Evolutionary conservation across 179 eudicot genomes (phyloP).

Genomic region (Vitellaria paradoxa): DNA sequence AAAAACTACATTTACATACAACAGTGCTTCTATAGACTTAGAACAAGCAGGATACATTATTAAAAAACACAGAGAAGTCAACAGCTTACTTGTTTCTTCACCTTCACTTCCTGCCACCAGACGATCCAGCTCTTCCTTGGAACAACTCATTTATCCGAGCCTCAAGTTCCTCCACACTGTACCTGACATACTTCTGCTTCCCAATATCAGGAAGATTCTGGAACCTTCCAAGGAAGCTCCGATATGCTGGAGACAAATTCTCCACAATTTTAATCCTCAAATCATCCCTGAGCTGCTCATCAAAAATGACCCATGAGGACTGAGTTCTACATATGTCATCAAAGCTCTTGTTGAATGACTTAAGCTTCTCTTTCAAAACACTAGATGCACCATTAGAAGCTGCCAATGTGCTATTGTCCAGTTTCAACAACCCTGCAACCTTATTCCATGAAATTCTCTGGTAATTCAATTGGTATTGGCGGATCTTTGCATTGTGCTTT

Average conservation of each 20-base stretch:
- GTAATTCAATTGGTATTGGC: conserved; percentile 64
- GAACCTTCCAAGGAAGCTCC: conserved; percentile 68
- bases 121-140: conserved; percentile 37
- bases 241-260: conserved; percentile 59
- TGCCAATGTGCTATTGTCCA: conserved; percentile 34
- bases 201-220: conserved; percentile 55
- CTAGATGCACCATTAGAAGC: conserved; percentile 39
- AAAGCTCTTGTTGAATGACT: conserved; percentile 57
- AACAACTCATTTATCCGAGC: conserved; percentile 70
- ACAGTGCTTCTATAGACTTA: conserved; percentile 5
- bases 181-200: conserved; percentile 69
- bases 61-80: conserved; percentile 11
- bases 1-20: conserved; percentile 11
- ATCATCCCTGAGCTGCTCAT: conserved; percentile 71
- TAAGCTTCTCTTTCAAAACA: conserved; percentile 76
- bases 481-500: conserved; percentile 63
- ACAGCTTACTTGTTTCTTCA: conserved; percentile 13
- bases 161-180: conserved; percentile 68
- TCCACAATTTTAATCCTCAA: conserved; percentile 49
- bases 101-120: conserved; percentile 55
- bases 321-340: conserved; percentile 70
- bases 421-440: conserved; percentile 64
- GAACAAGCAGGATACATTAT: conserved; percentile 6
- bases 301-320: conserved; percentile 74
- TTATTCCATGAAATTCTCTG: conserved; percentile 84